Conservation (phyloP, 192 early-diverging fungal species). For the Chytriomyces hyalinus region DNA sequence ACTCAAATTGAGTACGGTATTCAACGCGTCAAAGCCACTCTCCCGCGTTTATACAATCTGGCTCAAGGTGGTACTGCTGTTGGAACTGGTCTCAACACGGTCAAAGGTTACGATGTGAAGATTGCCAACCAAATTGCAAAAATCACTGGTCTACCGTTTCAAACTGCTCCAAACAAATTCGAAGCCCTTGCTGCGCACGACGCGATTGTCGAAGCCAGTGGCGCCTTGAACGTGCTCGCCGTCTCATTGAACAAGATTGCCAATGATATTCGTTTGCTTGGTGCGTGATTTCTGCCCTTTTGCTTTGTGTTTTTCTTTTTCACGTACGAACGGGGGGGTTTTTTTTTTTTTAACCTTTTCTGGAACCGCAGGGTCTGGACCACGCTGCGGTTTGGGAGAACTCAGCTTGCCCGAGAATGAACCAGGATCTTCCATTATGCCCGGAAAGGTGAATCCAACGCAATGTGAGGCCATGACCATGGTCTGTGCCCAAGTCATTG, state of each 20-base stretch:
- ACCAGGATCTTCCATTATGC: slow-evolving; percentile 99
- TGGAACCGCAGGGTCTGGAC: slow-evolving; percentile 72
- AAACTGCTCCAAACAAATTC: slow-evolving; percentile 99
- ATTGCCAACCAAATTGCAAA: slow-evolving; percentile 88
- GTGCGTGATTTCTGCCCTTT: too few relatives aligned
- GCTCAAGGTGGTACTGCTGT: slow-evolving; percentile 98
- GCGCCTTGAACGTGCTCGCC: slow-evolving; percentile 93
- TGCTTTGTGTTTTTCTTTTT: too few relatives aligned
- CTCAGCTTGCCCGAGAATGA: slow-evolving; percentile 97
- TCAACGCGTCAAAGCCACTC: slow-evolving; percentile 79
- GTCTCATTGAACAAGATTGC: slow-evolving; percentile 99
- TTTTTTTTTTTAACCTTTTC: too few relatives aligned
- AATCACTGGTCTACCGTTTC: slow-evolving; percentile 89
- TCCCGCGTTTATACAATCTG: slow-evolving; percentile 89
- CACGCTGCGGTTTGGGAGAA: slow-evolving; percentile 97
- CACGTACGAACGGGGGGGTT: too few relatives aligned
- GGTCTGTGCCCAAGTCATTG: slow-evolving; percentile 99
- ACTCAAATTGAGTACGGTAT: slow-evolving; percentile 89
- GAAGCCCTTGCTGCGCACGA: slow-evolving; percentile 99
- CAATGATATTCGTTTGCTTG: slow-evolving; percentile 94
- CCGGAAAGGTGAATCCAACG: slow-evolving; percentile 99
- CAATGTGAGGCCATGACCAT: slow-evolving; percentile 99
- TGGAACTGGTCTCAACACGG: slow-evolving; percentile 97
- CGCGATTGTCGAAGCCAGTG: slow-evolving; percentile 94
- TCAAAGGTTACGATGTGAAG: slow-evolving; percentile 87